These are phyloP conservation scores for Penicillium simplicissimum DNA, from an alignment of 495 filamentous ascomycete genomes.

Conservation along the genomic window DNA sequence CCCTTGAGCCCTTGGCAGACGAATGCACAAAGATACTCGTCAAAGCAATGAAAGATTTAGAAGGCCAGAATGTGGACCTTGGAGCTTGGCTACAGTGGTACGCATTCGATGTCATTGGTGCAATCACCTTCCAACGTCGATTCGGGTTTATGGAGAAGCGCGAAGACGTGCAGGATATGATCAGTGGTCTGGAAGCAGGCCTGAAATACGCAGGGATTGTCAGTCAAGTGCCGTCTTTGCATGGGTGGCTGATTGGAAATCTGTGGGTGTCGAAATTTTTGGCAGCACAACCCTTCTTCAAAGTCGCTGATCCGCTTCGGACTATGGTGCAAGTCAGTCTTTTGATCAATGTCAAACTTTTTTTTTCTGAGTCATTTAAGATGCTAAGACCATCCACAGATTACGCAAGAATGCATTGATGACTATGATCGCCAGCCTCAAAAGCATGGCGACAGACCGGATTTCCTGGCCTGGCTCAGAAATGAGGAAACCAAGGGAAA, in stretches of 20 bases:
- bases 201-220: slow-evolving; percentile 14
- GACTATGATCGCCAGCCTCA: slow-evolving; percentile 11
- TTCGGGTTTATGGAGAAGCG: slow-evolving; percentile 19
- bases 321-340: slow-evolving; percentile 18
- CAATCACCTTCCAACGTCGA: slow-evolving; percentile 16
- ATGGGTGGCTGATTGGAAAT: slow-evolving; percentile 16
- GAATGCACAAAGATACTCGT: no score
- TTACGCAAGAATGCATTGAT: slow-evolving; percentile 21
- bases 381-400: not conserved
- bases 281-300: slow-evolving; percentile 14
- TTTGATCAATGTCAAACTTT: no score
- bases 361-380: no score
- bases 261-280: slow-evolving; percentile 14
- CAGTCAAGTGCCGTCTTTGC: slow-evolving; percentile 12
- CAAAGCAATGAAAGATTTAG: no score
- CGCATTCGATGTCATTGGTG: slow-evolving; percentile 61
- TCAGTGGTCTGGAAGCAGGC: slow-evolving; percentile 7
- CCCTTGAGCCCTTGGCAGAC: no score
- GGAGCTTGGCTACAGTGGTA: no score
- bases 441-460: slow-evolving; percentile 10
- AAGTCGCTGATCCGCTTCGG: slow-evolving; percentile 13
- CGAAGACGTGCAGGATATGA: slow-evolving; percentile 16
- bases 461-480: slow-evolving; percentile 21
- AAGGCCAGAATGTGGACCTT: no score
- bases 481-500: slow-evolving; percentile 17